These are phyloP conservation scores for Tulasnella sp. DNA, from an alignment of 768 basidiomycete genomes.

Conservation along the genomic window DNA sequence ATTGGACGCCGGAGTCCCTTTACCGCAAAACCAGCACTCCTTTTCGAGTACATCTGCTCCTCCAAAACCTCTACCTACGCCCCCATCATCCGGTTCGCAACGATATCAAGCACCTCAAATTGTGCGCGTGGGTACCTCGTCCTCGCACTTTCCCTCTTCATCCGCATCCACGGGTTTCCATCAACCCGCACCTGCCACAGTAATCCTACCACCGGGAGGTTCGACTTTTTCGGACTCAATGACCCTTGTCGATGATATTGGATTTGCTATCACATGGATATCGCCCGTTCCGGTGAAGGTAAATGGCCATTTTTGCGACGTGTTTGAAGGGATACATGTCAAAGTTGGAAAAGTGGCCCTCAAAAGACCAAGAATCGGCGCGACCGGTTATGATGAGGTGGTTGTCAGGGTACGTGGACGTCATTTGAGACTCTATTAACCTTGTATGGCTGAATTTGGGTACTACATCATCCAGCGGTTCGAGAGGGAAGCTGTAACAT, in stretches of 20 bases:
- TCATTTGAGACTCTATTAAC: too few species aligned
- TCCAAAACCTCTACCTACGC: conserved; percentile 18
- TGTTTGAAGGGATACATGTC: not conserved
- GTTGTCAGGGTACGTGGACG: not conserved
- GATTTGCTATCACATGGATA: not conserved
- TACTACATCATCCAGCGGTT: not conserved
- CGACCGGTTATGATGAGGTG: not conserved
- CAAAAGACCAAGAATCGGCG: not conserved
- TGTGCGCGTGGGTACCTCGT: not conserved
- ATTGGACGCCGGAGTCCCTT: not conserved
- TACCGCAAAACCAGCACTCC: not conserved
- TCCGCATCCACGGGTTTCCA: conserved; percentile 21
- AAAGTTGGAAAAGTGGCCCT: not conserved
- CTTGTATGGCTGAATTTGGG: too few species aligned
- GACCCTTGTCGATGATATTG: not conserved
- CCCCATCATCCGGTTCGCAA: not conserved
- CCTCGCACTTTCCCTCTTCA: conserved; percentile 10
- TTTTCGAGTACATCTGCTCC: conserved; percentile 20
- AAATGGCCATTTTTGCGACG: not conserved
- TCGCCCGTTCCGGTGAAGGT: not conserved
- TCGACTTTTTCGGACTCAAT: not conserved
- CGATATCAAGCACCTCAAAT: conserved; percentile 5
- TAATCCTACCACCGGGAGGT: not conserved
- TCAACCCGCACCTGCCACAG: not conserved
- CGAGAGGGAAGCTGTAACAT: not conserved